Evolutionary conservation across 345 rosid species (phyloP).

Genomic region (Reutealis trisperma): DNA sequence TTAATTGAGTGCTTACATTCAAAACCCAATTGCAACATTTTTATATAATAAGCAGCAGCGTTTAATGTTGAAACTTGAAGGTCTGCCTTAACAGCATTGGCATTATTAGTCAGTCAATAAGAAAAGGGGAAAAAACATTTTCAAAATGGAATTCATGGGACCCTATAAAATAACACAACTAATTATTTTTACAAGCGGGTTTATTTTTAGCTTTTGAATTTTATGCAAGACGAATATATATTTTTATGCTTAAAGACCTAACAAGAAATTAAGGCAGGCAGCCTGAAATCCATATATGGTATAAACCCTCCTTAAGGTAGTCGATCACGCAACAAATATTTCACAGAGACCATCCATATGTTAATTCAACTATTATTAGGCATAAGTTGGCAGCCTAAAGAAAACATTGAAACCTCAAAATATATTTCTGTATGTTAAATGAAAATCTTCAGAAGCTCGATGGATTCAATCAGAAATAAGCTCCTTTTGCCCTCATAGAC

Average conservation of each 20-base stretch:
- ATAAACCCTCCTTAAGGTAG: not conserved
- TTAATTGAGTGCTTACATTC: no score
- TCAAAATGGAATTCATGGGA: no score
- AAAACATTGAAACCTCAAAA: not conserved
- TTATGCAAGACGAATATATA: not conserved
- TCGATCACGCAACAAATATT: no score
- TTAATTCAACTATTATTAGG: not conserved
- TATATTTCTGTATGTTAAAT: not conserved
- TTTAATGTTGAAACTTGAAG: no score
- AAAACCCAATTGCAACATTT: no score
- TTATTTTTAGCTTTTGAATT: not conserved
- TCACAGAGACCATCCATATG: not conserved
- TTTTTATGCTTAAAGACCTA: constrained; percentile 3
- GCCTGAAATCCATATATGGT: not conserved
- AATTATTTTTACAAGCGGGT: no score
- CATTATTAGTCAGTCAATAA: no score
- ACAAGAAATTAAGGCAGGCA: not conserved
- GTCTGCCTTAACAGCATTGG: no score
- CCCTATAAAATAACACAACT: no score
- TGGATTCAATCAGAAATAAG: not conserved
- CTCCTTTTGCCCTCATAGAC: no score
- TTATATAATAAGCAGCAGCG: no score
- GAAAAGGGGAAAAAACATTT: no score
- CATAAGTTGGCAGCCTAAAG: not conserved
- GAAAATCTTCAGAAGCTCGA: not conserved